Evolutionary conservation across 108 stramenopile genomes (phyloP).

Genomic region (Stephanodiscus minutulus): DNA sequence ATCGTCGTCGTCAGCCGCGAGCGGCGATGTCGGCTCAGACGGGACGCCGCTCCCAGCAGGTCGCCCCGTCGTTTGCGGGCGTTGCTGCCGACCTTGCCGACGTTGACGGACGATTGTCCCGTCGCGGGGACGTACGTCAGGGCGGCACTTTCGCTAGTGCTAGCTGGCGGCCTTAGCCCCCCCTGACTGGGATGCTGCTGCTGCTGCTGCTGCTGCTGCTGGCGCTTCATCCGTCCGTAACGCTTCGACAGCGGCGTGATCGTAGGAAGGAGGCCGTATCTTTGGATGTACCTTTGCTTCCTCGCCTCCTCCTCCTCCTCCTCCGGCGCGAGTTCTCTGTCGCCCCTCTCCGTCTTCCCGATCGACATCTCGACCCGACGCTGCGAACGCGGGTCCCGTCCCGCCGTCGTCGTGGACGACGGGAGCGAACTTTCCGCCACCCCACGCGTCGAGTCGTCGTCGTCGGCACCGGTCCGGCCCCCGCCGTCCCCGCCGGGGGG

Average conservation of each 20-base stretch:
- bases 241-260: slow-evolving; percentile 36
- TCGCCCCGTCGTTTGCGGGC: neutral
- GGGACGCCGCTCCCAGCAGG: no score
- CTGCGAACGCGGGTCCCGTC: neutral
- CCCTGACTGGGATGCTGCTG: neutral
- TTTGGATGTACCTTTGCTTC: slow-evolving; percentile 21
- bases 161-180: neutral
- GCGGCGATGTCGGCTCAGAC: neutral
- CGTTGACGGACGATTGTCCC: neutral
- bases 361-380: neutral
- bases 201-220: slow-evolving; percentile 14
- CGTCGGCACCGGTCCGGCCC: neutral
- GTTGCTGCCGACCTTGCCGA: neutral
- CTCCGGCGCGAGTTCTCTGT: neutral
- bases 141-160: neutral
- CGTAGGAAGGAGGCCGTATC: slow-evolving; percentile 17
- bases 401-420: neutral
- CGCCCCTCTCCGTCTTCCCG: neutral
- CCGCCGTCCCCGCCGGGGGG: neutral
- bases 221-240: slow-evolving; percentile 26
- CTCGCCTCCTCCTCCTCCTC: slow-evolving; percentile 12
- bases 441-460: neutral
- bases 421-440: neutral
- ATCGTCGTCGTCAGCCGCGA: neutral
- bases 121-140: neutral